phyloP scores from a whole-genome alignment of 2,329 filamentous ascomycete species.

The Fusarium fujikuroi region DNA sequence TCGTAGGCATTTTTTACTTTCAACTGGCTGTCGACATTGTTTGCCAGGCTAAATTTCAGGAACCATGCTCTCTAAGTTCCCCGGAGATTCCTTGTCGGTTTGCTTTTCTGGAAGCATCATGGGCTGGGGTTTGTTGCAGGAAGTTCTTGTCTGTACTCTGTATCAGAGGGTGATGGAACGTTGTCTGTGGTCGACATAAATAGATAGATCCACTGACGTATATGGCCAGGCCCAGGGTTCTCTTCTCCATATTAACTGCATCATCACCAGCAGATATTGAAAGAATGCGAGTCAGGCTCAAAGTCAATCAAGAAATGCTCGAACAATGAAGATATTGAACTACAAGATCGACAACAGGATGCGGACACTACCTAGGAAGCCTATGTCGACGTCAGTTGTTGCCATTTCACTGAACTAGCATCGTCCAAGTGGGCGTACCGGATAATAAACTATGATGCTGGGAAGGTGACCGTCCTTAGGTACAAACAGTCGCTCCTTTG shows the following conservation, averaged over 20 bases:
- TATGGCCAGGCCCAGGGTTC: neutral
- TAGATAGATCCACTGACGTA: constrained; percentile 23
- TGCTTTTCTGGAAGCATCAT: constrained; percentile 20
- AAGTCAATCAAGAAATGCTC: neutral
- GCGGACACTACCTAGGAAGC: neutral
- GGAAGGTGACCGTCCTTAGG: neutral
- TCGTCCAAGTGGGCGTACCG: neutral
- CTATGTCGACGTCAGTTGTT: constrained; percentile 12
- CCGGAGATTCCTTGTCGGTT: neutral
- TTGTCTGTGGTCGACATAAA: constrained; percentile 23
- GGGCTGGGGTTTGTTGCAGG: constrained; percentile 1
- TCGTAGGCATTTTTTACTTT: neutral
- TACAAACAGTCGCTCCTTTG: constrained; percentile 1
- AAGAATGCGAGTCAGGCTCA: constrained; percentile 20
- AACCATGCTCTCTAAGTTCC: neutral
- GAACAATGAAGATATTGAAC: neutral
- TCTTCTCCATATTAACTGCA: constrained; percentile 8
- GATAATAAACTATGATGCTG: neutral
- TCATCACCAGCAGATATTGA: neutral
- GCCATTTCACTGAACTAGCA: neutral
- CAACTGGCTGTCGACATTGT: constrained; percentile 9
- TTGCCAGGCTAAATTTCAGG: constrained; percentile 7
- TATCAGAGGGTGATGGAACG: neutral
- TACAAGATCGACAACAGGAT: neutral
- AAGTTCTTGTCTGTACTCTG: neutral